Conservation (phyloP, 495 filamentous ascomycete species). For the Aspergillus egyptiacus region DNA sequence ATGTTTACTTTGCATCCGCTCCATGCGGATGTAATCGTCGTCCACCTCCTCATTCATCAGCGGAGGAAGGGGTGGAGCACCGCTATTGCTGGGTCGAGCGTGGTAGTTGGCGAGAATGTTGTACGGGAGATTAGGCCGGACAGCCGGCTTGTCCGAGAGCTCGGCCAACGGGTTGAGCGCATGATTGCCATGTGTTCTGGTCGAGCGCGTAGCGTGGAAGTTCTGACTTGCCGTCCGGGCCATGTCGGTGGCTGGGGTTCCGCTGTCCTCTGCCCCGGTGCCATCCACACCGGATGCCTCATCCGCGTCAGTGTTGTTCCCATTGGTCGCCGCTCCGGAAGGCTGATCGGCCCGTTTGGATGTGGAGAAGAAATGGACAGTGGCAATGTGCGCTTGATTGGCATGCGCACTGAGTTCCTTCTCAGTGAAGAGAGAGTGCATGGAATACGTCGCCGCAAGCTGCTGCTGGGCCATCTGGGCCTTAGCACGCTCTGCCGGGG, state of each 20-base stretch:
- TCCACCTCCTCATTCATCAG: slow-evolving; percentile 53
- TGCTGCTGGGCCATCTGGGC: slow-evolving; percentile 35
- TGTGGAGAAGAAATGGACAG: slow-evolving; percentile 50
- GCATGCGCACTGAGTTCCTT: slow-evolving; percentile 79
- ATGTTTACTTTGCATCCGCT: slow-evolving; percentile 33
- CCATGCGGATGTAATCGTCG: slow-evolving; percentile 55
- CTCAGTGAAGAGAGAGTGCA: slow-evolving; percentile 89
- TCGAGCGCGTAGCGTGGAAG: slow-evolving; percentile 66
- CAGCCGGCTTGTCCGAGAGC: slow-evolving; percentile 57
- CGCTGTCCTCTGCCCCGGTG: slow-evolving; percentile 49
- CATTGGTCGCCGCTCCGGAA: slow-evolving; percentile 36
- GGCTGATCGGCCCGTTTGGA: slow-evolving; percentile 45
- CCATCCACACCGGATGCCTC: slow-evolving; percentile 35
- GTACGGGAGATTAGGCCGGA: slow-evolving; percentile 59
- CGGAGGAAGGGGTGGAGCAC: slow-evolving; percentile 44
- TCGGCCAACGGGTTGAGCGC: slow-evolving; percentile 57
- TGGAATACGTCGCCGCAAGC: slow-evolving; percentile 57
- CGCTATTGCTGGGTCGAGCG: slow-evolving; percentile 37
- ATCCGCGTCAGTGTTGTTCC: slow-evolving; percentile 43
- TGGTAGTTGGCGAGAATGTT: slow-evolving; percentile 49
- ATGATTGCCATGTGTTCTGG: slow-evolving; percentile 50
- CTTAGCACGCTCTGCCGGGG: slow-evolving; percentile 44
- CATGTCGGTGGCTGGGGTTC: slow-evolving; percentile 59
- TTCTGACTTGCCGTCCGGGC: slow-evolving; percentile 61
- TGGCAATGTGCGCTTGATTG: slow-evolving; percentile 63